A percentile compares a stretch with the other conserved stretches of the same genome.
phyloP scores from a whole-genome alignment of 2,329 filamentous ascomycete genomes.

The Colletotrichum gigasporum region DNA sequence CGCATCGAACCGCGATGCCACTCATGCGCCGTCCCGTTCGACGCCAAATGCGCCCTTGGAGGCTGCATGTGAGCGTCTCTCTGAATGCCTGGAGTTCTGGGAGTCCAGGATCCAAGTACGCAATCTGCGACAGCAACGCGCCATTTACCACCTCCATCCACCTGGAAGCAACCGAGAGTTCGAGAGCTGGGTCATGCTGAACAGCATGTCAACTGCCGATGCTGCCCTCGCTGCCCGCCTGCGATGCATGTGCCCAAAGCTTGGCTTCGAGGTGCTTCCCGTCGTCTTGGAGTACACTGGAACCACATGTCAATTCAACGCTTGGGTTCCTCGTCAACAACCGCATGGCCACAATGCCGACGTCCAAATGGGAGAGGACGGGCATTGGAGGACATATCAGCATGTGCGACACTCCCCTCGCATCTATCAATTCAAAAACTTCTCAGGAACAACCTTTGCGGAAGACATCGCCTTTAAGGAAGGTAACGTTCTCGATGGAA shows the following conservation, averaged over 20 bases:
- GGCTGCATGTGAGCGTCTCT: background rate
- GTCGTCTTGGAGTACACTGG: slow-evolving; percentile 26
- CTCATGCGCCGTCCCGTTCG: background rate
- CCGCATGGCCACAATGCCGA: background rate
- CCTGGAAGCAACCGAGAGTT: slow-evolving; percentile 9
- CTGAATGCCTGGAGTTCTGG: slow-evolving; percentile 3
- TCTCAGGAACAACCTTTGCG: background rate
- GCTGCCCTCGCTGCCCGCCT: background rate
- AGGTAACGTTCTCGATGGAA: slow-evolving; percentile 15
- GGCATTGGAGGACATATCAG: slow-evolving; percentile 20
- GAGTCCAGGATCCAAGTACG: background rate
- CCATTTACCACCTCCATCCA: slow-evolving; percentile 20
- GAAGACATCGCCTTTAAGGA: slow-evolving; percentile 1
- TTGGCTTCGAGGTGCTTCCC: slow-evolving; percentile 21
- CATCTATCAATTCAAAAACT: slow-evolving; percentile 4
- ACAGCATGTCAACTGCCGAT: slow-evolving; percentile 10
- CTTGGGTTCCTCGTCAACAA: background rate
- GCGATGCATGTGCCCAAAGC: background rate
- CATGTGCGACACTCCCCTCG: slow-evolving; percentile 15
- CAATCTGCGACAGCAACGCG: slow-evolving; percentile 3
- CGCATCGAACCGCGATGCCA: background rate
- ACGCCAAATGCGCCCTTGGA: background rate
- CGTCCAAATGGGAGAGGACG: background rate
- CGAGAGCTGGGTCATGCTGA: background rate
- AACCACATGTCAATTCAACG: slow-evolving; percentile 8